A percentile compares a stretch with the other conserved stretches of the same genome.
These are phyloP conservation scores for Malus domestica DNA, from an alignment of 306 rosid genomes.

Conservation along the genomic window DNA sequence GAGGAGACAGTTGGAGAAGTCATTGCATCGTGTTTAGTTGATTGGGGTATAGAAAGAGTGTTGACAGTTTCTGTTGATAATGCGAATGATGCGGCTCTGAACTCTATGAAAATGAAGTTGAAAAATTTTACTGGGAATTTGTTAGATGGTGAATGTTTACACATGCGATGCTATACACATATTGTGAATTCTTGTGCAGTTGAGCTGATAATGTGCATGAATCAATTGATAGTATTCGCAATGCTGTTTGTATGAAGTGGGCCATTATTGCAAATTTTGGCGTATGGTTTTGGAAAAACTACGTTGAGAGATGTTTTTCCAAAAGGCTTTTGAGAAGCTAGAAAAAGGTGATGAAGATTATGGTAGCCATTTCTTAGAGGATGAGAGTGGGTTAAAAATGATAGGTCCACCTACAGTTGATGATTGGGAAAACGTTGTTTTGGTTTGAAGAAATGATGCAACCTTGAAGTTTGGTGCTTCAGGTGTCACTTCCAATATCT, in stretches of 20 bases:
- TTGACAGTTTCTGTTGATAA: not conserved
- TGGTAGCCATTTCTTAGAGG: not conserved
- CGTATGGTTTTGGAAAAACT: too few relatives aligned
- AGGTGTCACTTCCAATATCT: not conserved
- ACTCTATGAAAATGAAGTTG: not conserved
- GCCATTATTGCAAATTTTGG: too few relatives aligned
- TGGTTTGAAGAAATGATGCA: too few relatives aligned
- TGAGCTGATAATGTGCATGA: too few relatives aligned
- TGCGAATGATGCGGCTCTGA: not conserved
- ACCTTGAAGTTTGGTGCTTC: not conserved
- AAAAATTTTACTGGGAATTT: not conserved
- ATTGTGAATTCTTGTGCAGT: too few relatives aligned
- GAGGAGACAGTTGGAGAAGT: not conserved
- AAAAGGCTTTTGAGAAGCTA: not conserved
- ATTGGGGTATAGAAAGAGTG: not conserved
- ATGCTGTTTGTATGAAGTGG: too few relatives aligned
- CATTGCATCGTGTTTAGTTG: not conserved
- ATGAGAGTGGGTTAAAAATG: not conserved
- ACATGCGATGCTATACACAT: not conserved
- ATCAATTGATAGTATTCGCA: not conserved
- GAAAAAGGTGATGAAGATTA: not conserved
- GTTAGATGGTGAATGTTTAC: not conserved
- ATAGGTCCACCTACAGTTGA: not conserved
- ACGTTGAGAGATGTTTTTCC: too few relatives aligned
- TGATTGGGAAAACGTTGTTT: slow-evolving; percentile 4